Evolutionary conservation across 2,329 filamentous ascomycete genomes (phyloP), one percentile per base, ranked within the genome.

Genomic region (Scolecobasidium constrictum): DNA sequence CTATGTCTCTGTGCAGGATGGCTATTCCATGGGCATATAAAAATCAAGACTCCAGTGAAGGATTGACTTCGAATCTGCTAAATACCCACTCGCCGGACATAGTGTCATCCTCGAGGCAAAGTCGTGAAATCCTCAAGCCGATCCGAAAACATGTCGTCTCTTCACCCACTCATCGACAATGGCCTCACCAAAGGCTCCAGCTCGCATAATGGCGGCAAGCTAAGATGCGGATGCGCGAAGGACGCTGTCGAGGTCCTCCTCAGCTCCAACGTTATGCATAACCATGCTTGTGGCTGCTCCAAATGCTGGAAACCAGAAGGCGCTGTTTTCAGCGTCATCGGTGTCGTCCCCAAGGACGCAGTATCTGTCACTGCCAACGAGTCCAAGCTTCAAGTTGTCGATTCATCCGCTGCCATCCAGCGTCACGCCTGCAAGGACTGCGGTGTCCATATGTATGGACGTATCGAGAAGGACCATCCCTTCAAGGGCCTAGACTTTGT

Each of bases 401-500:
- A 81, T 57, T 36, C 60, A 17, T 58, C 48, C n/a, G 77, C 76
- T 38, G 64, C 65, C 38, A 83, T 80, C 56, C 73, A 70, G 56
- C 73, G 77, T 19, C 53, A 78, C 51, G 77, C 76, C 12, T 81
- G 77, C 67, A 66, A 56, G 33, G 63, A 66, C n/a, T 81, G 77
- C 52, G 74, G 75, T 17, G 71, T 73, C 12, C 76, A 81, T 53
- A 46, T 83, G 52, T 83, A 67, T 53, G 78, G 79, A 17, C 73
- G 77, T 38, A 82, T 83, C 52, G 73, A 77, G 50, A 67, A 65
- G 47, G 73, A 78, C 1, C 79, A 83, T 53, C 62, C 78, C 0
- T 83, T 83, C 66, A 73, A 77, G 57, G 78, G 78, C 1, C 65
- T 83, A n/a, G 77, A 80, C 56, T 83, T 83, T 56, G 75, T 83